phyloP scores from a whole-genome alignment of 345 rosid genomes.

The Psidium friedrichsthalianum region DNA sequence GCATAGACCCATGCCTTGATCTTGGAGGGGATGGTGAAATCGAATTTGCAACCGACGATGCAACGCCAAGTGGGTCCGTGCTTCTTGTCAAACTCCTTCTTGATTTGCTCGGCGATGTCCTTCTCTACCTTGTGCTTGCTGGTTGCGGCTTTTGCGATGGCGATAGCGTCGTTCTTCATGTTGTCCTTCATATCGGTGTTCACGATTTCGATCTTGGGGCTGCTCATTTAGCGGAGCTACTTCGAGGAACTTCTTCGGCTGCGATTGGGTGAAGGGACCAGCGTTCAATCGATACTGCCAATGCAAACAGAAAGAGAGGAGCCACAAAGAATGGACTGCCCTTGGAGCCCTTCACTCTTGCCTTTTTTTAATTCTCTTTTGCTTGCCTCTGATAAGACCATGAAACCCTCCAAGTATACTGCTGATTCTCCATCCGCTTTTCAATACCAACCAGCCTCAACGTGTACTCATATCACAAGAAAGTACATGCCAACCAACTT shows the following conservation, averaged over 20 bases:
- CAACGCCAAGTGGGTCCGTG: conserved; percentile 99
- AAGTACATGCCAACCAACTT: too few species aligned
- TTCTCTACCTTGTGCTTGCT: conserved; percentile 80
- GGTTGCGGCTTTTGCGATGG: conserved; percentile 22
- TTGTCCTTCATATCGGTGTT: too few species aligned
- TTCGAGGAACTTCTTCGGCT: neutral
- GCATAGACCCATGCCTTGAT: conserved; percentile 76
- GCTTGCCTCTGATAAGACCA: too few species aligned
- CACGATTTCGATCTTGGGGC: too few species aligned
- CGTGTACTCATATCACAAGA: too few species aligned
- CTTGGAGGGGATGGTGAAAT: conserved; percentile 20
- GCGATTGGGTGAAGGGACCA: neutral
- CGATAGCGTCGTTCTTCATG: too few species aligned
- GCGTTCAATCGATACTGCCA: neutral
- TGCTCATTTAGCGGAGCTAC: neutral
- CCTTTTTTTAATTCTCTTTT: too few species aligned
- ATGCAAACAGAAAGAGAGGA: neutral
- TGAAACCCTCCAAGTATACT: too few species aligned
- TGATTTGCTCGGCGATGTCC: conserved; percentile 91
- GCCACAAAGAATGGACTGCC: too few species aligned
- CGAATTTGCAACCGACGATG: conserved; percentile 98
- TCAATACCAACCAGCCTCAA: too few species aligned
- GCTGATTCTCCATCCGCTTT: too few species aligned
- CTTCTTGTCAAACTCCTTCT: conserved; percentile 85
- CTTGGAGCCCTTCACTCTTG: too few species aligned